Conservation (phyloP, 2,329 filamentous ascomycete genomes). For the Gnomoniopsis smithogilvyi region DNA sequence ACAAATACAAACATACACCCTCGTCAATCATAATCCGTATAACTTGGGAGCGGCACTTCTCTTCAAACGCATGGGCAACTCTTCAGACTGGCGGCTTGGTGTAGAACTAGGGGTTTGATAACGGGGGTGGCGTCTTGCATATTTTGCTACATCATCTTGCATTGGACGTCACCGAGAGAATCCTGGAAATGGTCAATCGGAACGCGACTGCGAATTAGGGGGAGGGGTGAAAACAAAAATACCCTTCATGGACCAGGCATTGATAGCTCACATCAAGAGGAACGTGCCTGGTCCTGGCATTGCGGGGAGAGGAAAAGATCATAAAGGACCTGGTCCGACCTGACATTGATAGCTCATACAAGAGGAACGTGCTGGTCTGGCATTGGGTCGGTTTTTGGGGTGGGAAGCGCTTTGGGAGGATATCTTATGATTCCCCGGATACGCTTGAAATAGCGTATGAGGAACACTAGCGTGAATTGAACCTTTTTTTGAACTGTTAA, state of each 20-base stretch:
- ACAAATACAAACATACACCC: neutral
- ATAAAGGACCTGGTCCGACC: neutral
- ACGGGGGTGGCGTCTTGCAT: neutral
- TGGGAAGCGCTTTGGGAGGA: neutral
- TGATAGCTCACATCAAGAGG: no score
- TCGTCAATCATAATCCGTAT: neutral
- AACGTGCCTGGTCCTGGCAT: no score
- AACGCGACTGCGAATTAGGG: no score
- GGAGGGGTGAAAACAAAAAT: no score
- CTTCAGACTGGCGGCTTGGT: slow-evolving; percentile 13
- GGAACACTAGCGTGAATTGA: no score
- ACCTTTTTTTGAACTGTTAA: no score
- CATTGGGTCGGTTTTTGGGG: neutral
- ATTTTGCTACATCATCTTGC: neutral
- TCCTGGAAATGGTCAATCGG: no score
- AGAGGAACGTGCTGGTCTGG: slow-evolving; percentile 14
- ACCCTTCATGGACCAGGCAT: no score
- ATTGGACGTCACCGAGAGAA: neutral
- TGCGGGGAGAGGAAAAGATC: neutral
- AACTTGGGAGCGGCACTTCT: neutral
- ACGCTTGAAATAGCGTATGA: no score
- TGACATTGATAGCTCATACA: slow-evolving; percentile 16
- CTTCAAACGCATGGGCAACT: slow-evolving; percentile 1
- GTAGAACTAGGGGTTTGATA: neutral
- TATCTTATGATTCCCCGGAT: neutral